A percentile compares a stretch with the other conserved stretches of the same genome.
These are phyloP conservation scores for apple (Malus domestica) DNA, from an alignment of 306 rosid species.

Conservation along the genomic window DNA sequence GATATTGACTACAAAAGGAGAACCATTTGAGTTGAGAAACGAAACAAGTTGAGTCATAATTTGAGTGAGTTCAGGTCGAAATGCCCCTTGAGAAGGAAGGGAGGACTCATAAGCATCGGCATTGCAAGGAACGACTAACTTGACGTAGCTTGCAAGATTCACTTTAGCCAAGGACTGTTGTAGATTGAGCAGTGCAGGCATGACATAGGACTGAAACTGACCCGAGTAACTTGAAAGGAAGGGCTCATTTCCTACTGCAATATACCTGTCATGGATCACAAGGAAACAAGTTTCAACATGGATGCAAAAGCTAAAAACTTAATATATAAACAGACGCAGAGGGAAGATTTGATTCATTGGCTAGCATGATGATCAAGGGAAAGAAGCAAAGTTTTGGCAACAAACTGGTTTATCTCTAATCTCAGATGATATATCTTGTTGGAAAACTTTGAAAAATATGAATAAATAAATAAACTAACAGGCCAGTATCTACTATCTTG, in stretches of 20 bases:
- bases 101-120: constrained; percentile 87
- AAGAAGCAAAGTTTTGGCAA: neutral
- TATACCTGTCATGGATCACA: constrained; percentile 44
- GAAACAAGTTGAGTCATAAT: constrained; percentile 67
- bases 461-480: neutral
- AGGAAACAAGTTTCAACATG: neutral
- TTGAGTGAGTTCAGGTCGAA: constrained; percentile 71
- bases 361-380: neutral
- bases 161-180: constrained; percentile 80
- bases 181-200: constrained; percentile 67
- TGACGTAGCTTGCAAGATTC: constrained; percentile 77
- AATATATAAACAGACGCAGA: neutral
- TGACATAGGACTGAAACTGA: constrained; percentile 59
- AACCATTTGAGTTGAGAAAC: constrained; percentile 83
- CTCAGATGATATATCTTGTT: neutral
- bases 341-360: neutral
- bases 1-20: constrained; percentile 88
- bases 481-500: neutral
- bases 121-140: constrained; percentile 93
- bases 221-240: constrained; percentile 79
- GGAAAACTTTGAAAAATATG: no score
- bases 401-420: neutral
- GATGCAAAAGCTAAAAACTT: constrained; percentile 1
- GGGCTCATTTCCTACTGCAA: constrained; percentile 96
- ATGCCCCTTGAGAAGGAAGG: constrained; percentile 88